Conservation (phyloP, 257 asterid genomes). For the Orobanche coerulescens region DNA sequence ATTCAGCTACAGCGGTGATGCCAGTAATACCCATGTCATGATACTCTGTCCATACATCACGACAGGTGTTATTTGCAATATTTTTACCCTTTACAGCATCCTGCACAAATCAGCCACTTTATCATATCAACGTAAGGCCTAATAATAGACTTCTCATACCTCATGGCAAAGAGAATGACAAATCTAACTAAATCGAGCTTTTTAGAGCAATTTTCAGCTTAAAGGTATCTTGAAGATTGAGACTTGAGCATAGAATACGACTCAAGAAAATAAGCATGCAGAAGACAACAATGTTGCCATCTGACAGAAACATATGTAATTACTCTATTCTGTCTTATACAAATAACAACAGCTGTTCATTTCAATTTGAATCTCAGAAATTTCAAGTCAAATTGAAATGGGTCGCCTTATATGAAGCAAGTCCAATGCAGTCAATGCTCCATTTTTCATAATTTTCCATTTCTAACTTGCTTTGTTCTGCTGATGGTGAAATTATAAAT, state of each 20-base stretch:
- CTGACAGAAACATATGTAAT: neutral
- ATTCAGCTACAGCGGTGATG: constrained; percentile 60
- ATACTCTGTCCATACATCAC: constrained; percentile 90
- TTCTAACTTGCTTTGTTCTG: neutral
- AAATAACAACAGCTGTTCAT: neutral
- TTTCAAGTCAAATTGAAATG: neutral
- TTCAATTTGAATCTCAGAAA: neutral
- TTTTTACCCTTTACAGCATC: constrained; percentile 74
- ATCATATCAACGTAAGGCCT: constrained; percentile 5
- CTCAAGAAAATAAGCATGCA: neutral
- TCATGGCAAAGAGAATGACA: neutral
- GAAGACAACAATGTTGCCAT: neutral
- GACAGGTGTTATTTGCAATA: constrained; percentile 53
- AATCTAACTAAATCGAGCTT: neutral
- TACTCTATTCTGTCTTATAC: neutral
- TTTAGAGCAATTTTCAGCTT: neutral
- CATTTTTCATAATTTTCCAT: neutral
- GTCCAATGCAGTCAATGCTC: neutral
- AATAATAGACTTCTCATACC: neutral
- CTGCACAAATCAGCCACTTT: constrained; percentile 33
- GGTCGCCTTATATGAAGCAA: neutral
- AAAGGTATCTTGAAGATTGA: neutral
- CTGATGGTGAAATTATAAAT: neutral
- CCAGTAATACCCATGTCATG: constrained; percentile 79
- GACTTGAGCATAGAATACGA: neutral